Percentiles rank a stretch among this genome's conserved stretches.
These are phyloP conservation scores for Talaromyces funiculosus DNA, from an alignment of 2,329 filamentous ascomycete genomes.

Conservation along the genomic window DNA sequence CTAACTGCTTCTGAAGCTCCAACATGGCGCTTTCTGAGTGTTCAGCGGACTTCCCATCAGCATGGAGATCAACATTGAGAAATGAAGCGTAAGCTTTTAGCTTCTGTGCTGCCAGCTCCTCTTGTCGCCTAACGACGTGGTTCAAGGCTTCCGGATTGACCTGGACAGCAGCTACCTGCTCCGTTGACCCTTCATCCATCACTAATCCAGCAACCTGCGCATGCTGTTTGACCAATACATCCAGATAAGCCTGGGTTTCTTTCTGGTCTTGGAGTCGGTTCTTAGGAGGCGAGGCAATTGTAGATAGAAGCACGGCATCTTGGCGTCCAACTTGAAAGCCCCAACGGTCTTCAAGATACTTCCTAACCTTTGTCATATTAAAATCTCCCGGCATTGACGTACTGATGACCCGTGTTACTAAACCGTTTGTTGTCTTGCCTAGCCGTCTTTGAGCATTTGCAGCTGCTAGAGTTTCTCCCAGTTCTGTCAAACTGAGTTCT, in stretches of 20 bases:
- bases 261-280: constrained; percentile 61
- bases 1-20: constrained; percentile 76
- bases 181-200: constrained; percentile 48
- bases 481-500: constrained; percentile 90
- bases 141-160: not conserved
- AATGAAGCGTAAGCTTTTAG: not conserved
- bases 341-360: constrained; percentile 92
- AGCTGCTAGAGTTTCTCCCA: constrained; percentile 50
- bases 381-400: constrained; percentile 99
- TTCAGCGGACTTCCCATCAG: not conserved
- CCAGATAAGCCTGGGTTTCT: constrained; percentile 88
- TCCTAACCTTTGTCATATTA: constrained; percentile 92
- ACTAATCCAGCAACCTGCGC: constrained; percentile 91
- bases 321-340: constrained; percentile 80
- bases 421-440: constrained; percentile 88
- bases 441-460: constrained; percentile 94
- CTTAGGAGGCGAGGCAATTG: not conserved
- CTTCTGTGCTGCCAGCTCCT: not conserved
- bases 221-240: constrained; percentile 84
- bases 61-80: not conserved
- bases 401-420: constrained; percentile 89
- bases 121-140: not conserved
- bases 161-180: not conserved
- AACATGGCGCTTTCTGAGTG: not conserved
- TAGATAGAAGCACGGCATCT: constrained; percentile 70